Base-by-base conservation (phyloP, 176 grass and related monocot species). In the Eragrostis nindensis region DNA sequence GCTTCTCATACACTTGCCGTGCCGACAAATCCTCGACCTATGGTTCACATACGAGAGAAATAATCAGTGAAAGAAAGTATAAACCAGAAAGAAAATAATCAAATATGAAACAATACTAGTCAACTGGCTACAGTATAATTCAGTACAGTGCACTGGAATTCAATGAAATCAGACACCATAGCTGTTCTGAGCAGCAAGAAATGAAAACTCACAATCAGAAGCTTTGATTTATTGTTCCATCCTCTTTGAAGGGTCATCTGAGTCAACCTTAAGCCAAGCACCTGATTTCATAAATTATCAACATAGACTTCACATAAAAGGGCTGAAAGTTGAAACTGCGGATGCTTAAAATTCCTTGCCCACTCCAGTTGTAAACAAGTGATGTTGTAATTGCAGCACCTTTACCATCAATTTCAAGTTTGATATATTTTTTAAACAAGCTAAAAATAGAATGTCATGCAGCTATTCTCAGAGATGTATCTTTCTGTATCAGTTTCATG, bases 191-290 rank as follows among this genome's bases (percentile, higher is more conserved):
- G 39, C 2, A 17, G 53, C 24, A 52, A 48, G 52, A 65, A 68
- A 36, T 39, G 8, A 46, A 16, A 53, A 89, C 95, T 93, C 82
- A 98, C 95, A 38, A 98, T 93, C 61, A 98, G 86, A 87, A 95
- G 92, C 86, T 98, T 98, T 0, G 92, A 98, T 62, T 95, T 98
- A 74, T 98, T 98, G 62, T 91, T 98, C 95, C 95, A 98, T 86
- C 95, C 95, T 74, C 95, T 89, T 81, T 98, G 95, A 88, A 98
- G 95, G 57, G 95, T 98, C 95, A 98, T 98, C 89, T 98, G 90
- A 85, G 88, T 98, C 84, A 98, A 91, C 54, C 95, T 98, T 86
- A 98, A 63, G 75, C 95, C 88, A 66, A 98, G 84, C 19, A 98
- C 95, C 92, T 98, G 62, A 63, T 87, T 66, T 49, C 64, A 91